These are phyloP conservation scores for Ascochyta pisi DNA, from an alignment of 2,329 filamentous ascomycete genomes.

Conservation along the genomic window DNA sequence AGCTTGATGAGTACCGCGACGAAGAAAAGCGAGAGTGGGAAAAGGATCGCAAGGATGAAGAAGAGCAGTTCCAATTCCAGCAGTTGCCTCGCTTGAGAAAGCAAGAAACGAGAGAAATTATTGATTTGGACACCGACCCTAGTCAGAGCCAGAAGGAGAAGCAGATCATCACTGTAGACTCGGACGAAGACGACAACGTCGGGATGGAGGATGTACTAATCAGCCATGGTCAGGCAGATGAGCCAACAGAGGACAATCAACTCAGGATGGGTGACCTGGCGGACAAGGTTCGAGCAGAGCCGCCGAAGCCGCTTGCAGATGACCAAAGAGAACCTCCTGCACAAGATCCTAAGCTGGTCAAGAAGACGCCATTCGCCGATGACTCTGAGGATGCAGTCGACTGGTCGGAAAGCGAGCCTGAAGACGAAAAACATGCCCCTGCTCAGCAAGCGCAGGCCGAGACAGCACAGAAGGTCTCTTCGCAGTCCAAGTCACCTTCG, in stretches of 20 bases:
- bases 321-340: conserved; percentile 27
- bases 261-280: conserved; percentile 54
- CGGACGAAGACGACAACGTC: conserved; percentile 60
- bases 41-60: conserved; percentile 61
- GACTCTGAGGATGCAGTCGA: conserved; percentile 53
- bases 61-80: conserved; percentile 68
- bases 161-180: conserved; percentile 68
- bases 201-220: conserved; percentile 44
- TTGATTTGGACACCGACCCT: conserved; percentile 55
- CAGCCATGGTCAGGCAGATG: conserved; percentile 28
- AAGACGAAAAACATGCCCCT: conserved; percentile 25
- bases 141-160: conserved; percentile 55
- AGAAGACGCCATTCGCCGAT: conserved; percentile 31
- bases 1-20: conserved; percentile 61
- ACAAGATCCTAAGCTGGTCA: conserved; percentile 27
- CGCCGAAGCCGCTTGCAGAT: conserved; percentile 42
- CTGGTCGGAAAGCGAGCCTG: conserved; percentile 62
- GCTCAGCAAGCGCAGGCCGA: not conserved
- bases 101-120: conserved; percentile 58
- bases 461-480: not conserved
- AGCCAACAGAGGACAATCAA: conserved; percentile 35
- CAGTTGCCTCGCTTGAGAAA: conserved; percentile 65
- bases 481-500: conserved; percentile 49
- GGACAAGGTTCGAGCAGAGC: conserved; percentile 52
- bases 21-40: conserved; percentile 59